Base-by-base conservation (phyloP, 2,329 filamentous ascomycete genomes). In the Dactylellina parvicollis region DNA sequence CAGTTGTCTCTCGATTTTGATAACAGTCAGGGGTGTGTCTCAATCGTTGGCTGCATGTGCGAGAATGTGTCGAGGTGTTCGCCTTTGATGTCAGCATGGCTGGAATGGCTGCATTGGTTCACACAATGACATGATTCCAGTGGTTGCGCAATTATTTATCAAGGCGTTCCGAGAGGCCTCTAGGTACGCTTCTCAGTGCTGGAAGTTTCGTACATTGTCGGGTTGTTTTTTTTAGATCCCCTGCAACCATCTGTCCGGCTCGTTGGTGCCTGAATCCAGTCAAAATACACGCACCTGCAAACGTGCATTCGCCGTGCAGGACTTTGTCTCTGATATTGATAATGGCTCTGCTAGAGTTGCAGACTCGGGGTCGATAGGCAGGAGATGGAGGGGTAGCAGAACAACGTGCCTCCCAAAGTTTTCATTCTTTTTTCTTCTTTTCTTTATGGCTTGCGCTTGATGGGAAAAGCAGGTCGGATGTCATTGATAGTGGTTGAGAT, bases 101-200 rank as follows among this genome's bases (percentile, higher is more conserved):
- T 71, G 66, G 56, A 34, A 61, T 62, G 57, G 66, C 56, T 71
- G 57, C 57, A 71, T 62, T 71, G 66, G 65, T 26, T 50, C 42
- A 30, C 46, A 36, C 32, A 52, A 59, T 71, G 66, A 64, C 66
- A 71, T 71, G 65, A 62, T 61, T 61, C 57, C 38, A 64, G 40
- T 50, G 57, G 66, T 71, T 71, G 57, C 66, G 66, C 66, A 71
- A 71, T 71, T 71, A 71, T 71, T 71, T 49, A 70, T 61, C 54
- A 64, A 50, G 40, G 38, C 32, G 12, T 28, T 54, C 24, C 30
- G 12, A 55, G 38, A 56, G 55, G 36, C 44, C n/a, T n/a, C n/a
- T n/a, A n/a, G n/a, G 44, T 59, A 20, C 24, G 18, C 22, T 36
- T 30, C 32, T 40, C 5, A 47, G 24, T 4, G 26, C 16, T 61